These are phyloP conservation scores for Pseudotsuga menziesii DNA, from an alignment of 75 land plant genomes.

Conservation along the genomic window DNA sequence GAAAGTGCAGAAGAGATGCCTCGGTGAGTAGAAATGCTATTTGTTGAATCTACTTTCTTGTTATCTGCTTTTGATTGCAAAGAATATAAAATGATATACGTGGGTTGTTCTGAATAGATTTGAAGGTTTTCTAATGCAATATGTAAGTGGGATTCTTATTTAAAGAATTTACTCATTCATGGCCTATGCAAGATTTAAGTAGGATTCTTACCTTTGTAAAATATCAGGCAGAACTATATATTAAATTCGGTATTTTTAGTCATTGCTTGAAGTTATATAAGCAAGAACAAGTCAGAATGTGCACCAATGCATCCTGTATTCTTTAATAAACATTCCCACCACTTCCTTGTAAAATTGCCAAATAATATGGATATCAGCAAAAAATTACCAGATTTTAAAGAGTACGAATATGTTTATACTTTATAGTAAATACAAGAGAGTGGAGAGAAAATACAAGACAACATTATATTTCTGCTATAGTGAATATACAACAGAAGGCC, in stretches of 20 bases:
- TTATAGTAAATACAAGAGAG: too few relatives aligned
- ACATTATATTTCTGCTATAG: too few relatives aligned
- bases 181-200: neutral
- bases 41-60: neutral
- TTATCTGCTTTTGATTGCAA: neutral
- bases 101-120: neutral
- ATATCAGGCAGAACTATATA: neutral
- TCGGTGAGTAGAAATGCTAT: neutral
- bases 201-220: neutral
- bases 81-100: neutral
- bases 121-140: neutral
- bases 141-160: neutral
- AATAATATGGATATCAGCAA: neutral
- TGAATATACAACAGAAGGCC: too few relatives aligned
- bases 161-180: neutral
- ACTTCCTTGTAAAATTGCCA: neutral
- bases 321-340: neutral
- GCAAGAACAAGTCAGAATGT: neutral
- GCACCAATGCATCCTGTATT: neutral
- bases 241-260: neutral
- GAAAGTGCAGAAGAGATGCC: neutral
- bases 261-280: neutral
- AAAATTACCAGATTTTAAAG: neutral
- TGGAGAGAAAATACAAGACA: too few relatives aligned
- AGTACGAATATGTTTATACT: too few relatives aligned